Percentiles rank a stretch among this genome's conserved stretches.
Conservation (phyloP, 2,329 filamentous ascomycete species). For the Aureobasidium musti region DNA sequence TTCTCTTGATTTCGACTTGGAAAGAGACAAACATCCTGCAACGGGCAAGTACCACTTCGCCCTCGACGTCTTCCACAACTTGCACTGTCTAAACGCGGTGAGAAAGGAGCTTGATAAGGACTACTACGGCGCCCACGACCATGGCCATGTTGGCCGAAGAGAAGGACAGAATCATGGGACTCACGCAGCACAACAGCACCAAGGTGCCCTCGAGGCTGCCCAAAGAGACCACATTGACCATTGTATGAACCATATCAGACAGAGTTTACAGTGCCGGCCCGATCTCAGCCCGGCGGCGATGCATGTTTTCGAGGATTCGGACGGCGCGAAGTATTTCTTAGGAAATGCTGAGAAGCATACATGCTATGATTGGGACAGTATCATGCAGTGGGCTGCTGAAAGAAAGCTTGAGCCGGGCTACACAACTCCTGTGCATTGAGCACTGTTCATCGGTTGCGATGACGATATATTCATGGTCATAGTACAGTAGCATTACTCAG, state of each 20-base stretch:
- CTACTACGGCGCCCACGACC: neutral
- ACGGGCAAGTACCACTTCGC: neutral
- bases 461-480: no score
- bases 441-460: neutral
- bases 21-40: neutral
- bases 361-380: slow-evolving; percentile 9
- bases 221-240: slow-evolving; percentile 9
- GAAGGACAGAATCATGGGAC: neutral
- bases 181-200: neutral
- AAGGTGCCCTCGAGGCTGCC: neutral
- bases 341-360: neutral
- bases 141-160: slow-evolving; percentile 4
- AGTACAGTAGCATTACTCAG: no score
- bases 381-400: slow-evolving; percentile 3
- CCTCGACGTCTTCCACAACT: slow-evolving; percentile 9
- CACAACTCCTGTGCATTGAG: neutral
- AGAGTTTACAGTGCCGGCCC: slow-evolving; percentile 4
- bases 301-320: neutral
- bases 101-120: neutral
- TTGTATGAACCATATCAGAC: slow-evolving; percentile 5
- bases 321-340: neutral
- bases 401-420: neutral
- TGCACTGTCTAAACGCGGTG: neutral
- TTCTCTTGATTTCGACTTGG: neutral
- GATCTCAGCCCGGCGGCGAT: slow-evolving; percentile 1